Evolutionary conservation across 1,284 basidiomycete genomes (phyloP).

Genomic region (Cutaneotrichosporon sp.): DNA sequence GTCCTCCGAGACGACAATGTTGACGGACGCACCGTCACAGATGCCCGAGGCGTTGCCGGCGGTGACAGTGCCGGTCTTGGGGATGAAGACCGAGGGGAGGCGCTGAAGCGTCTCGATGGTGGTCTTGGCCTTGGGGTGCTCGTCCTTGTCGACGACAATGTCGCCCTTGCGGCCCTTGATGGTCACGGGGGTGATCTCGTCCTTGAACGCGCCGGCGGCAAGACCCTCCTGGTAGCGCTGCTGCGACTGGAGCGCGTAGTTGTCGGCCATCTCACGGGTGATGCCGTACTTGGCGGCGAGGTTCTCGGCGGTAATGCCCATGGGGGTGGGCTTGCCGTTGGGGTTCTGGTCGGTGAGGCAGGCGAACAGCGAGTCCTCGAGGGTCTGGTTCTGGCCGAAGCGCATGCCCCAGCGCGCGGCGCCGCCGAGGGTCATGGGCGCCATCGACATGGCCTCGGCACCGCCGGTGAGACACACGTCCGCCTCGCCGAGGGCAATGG

Average conservation of each 20-base stretch:
- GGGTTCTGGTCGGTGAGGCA: constrained; percentile 59
- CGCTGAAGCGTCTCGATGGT: constrained; percentile 55
- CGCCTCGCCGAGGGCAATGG: constrained; percentile 58
- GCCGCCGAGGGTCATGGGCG: constrained; percentile 57
- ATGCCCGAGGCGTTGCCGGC: constrained; percentile 61
- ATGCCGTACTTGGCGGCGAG: constrained; percentile 59
- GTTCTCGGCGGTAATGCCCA: constrained; percentile 62
- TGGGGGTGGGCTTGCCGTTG: constrained; percentile 53
- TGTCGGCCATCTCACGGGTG: constrained; percentile 59
- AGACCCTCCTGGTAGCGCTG: constrained; percentile 59
- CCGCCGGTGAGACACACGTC: constrained; percentile 60
- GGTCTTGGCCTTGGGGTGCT: constrained; percentile 58
- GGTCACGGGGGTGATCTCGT: constrained; percentile 88
- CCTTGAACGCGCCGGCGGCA: constrained; percentile 56
- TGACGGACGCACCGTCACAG: constrained; percentile 61
- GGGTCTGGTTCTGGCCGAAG: constrained; percentile 58
- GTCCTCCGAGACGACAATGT: constrained; percentile 58
- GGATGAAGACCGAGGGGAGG: constrained; percentile 58
- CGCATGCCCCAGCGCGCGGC: constrained; percentile 49
- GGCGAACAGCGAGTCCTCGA: constrained; percentile 60
- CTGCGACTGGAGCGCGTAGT: constrained; percentile 61
- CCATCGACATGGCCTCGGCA: constrained; percentile 59
- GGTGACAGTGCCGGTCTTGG: constrained; percentile 58
- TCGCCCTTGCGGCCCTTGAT: constrained; percentile 71
- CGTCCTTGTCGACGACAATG: constrained; percentile 53